Percentiles rank a stretch among this genome's conserved stretches.
These are phyloP conservation scores for Monosporascus sp. DNA, from an alignment of 2,329 filamentous ascomycete species.

Conservation along the genomic window DNA sequence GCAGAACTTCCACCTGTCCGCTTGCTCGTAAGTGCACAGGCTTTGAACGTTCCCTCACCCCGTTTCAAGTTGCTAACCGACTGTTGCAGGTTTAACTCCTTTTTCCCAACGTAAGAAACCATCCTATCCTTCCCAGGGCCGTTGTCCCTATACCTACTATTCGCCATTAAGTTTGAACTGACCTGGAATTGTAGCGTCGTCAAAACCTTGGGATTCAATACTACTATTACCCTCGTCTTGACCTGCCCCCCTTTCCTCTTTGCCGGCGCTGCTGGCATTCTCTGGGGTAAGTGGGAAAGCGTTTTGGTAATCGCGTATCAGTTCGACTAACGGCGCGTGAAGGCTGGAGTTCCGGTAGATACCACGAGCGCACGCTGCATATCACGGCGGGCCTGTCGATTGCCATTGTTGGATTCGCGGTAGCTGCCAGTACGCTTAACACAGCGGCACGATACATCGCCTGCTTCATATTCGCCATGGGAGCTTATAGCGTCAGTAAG, in stretches of 20 bases:
- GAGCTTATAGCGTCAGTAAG: slow-evolving; percentile 36
- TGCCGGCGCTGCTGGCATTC: slow-evolving; percentile 41
- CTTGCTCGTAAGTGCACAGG: slow-evolving; percentile 21
- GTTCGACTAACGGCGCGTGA: slow-evolving; percentile 12
- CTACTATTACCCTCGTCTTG: slow-evolving; percentile 45
- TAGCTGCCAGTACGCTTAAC: slow-evolving; percentile 33
- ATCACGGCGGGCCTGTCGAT: slow-evolving; percentile 38
- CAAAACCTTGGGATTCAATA: slow-evolving; percentile 42
- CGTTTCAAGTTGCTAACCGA: no score
- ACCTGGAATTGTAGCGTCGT: slow-evolving; percentile 32
- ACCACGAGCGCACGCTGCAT: slow-evolving; percentile 46
- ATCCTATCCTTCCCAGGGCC: no score
- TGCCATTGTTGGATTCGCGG: slow-evolving; percentile 37
- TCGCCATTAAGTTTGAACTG: no score
- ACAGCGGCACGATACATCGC: slow-evolving; percentile 34
- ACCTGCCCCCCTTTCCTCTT: slow-evolving; percentile 49
- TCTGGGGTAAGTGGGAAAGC: slow-evolving; percentile 3
- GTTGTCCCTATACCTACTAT: no score
- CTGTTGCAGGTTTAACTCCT: slow-evolving; percentile 35
- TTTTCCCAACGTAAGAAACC: slow-evolving; percentile 33
- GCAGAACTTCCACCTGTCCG: slow-evolving; percentile 51
- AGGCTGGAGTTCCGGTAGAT: slow-evolving; percentile 44
- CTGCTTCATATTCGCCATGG: slow-evolving; percentile 37
- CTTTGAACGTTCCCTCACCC: no score
- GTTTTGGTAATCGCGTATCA: no score